Conservation (phyloP, 2,329 filamentous ascomycete species). For the Ceratocystis destructans region DNA sequence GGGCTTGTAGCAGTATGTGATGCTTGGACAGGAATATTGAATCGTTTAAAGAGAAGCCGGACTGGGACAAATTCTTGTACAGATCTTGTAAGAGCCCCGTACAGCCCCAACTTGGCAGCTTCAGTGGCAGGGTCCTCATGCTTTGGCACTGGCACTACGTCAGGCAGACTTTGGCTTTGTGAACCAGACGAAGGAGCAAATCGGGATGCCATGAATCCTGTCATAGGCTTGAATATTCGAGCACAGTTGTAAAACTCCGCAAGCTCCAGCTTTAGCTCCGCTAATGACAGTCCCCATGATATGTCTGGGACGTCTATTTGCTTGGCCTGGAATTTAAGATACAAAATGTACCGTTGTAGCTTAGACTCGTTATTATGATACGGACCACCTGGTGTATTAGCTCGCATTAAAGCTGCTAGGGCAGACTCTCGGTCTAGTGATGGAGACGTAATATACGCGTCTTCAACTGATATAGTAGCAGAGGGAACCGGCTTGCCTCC, state of each 20-base stretch:
- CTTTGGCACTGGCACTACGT: constrained; percentile 26
- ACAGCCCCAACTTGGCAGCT: constrained; percentile 85
- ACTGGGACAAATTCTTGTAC: constrained; percentile 62
- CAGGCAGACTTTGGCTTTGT: constrained; percentile 24
- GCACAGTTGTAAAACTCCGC: constrained; percentile 55
- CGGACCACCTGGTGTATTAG: constrained; percentile 53
- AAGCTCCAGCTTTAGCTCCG: constrained; percentile 63
- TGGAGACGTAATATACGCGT: constrained; percentile 38
- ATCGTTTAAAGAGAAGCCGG: constrained; percentile 81
- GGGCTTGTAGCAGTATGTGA: constrained; percentile 31
- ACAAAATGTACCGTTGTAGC: constrained; percentile 63
- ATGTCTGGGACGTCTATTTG: constrained; percentile 27
- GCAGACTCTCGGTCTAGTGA: constrained; percentile 53
- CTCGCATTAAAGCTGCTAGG: constrained; percentile 52
- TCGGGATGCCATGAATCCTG: constrained; percentile 79
- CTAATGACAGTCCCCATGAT: constrained; percentile 31
- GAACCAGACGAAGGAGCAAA: constrained; percentile 57
- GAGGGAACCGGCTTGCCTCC: constrained; percentile 53
- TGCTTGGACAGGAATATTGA: constrained; percentile 64
- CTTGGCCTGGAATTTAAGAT: constrained; percentile 45
- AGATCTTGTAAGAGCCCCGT: constrained; percentile 70
- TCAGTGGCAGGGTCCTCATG: constrained; percentile 59
- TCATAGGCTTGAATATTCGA: constrained; percentile 77
- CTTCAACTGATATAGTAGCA: constrained; percentile 43
- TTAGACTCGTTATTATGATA: constrained; percentile 76